Evolutionary conservation across 257 asterid genomes (phyloP).

Genomic region (Solanum pinnatisectum): DNA sequence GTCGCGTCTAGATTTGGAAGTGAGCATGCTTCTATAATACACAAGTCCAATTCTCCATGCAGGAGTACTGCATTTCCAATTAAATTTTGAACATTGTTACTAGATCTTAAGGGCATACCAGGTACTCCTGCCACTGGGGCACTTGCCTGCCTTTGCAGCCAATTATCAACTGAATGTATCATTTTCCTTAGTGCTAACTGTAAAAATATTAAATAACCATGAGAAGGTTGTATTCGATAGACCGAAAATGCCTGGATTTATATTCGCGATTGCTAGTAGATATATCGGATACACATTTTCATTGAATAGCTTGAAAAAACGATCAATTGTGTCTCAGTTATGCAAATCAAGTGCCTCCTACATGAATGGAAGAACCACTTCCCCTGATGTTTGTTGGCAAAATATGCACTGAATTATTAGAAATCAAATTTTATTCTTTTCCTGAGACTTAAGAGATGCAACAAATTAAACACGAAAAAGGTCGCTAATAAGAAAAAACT

Average conservation of each 20-base stretch:
- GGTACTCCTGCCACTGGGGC: constrained; percentile 1
- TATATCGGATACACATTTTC: background rate
- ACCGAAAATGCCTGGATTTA: background rate
- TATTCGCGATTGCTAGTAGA: background rate
- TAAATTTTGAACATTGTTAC: background rate
- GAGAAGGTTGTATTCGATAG: background rate
- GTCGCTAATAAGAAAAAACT: background rate
- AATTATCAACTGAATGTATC: background rate
- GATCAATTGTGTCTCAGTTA: background rate
- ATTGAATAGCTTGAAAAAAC: background rate
- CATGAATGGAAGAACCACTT: background rate
- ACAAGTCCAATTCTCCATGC: constrained; percentile 87
- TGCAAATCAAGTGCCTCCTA: background rate
- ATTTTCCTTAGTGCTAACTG: background rate
- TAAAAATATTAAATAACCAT: background rate
- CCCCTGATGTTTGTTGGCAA: background rate
- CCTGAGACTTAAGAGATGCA: background rate
- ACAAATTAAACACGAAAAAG: background rate
- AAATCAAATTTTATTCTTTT: background rate
- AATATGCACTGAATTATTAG: background rate
- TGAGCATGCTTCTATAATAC: constrained; percentile 59
- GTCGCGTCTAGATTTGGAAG: constrained; percentile 78
- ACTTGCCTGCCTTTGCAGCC: constrained; percentile 4
- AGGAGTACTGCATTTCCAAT: constrained; percentile 19
- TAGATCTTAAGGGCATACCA: background rate